Evolutionary conservation across 2,329 filamentous ascomycete species (phyloP), one percentile per base, ranked within the genome.

Genomic region (Penicillium sp.): DNA sequence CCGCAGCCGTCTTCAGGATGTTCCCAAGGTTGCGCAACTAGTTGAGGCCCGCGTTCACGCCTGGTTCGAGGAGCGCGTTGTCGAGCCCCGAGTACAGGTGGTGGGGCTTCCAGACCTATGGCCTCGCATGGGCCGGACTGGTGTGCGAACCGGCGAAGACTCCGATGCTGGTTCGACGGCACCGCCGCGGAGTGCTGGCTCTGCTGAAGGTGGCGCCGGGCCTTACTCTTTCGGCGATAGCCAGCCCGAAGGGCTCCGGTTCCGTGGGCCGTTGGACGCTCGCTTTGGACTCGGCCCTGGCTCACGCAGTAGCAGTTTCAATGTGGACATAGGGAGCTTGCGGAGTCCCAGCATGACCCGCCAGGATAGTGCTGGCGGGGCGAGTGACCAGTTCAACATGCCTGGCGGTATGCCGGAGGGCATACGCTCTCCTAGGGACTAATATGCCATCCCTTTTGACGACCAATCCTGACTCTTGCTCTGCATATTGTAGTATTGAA

Each of bases 1-100:
- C 4, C 75, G 80, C 33, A 77, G 76, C 35, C 71, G 80, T 29
- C 68, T 84, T 1, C 79, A 83, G 57, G 80, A 84, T 56, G 78
- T 84, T 0, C 80, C 80, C 10, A 84, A 84, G 47, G 80, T 83
- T 32, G 80, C 80, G 0, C 80, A 83, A 47, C 66, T 84, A 2
- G 78, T 84, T 21, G 80, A 84, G 59, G 76, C 76, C 4, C 72
- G 80, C 29, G 74, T 83, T 4, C 80, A 83, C 53, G 75, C 79
- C 26, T 84, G 80, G 80, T 83, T 84, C 54, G 80, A 84, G 57
- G 80, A 83, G 45, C 74, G 80, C 31, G 80, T 79, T 23, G 80
- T 84, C 4, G 79, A 83, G 56, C 80, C 80, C 3, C 73, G 80
- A 11, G 81, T 83, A 47, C 80, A 83, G 53, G 79, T 83, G 20